Conservation (phyloP, 2,329 filamentous ascomycete genomes). For the Coleophoma eucalyptorum region DNA sequence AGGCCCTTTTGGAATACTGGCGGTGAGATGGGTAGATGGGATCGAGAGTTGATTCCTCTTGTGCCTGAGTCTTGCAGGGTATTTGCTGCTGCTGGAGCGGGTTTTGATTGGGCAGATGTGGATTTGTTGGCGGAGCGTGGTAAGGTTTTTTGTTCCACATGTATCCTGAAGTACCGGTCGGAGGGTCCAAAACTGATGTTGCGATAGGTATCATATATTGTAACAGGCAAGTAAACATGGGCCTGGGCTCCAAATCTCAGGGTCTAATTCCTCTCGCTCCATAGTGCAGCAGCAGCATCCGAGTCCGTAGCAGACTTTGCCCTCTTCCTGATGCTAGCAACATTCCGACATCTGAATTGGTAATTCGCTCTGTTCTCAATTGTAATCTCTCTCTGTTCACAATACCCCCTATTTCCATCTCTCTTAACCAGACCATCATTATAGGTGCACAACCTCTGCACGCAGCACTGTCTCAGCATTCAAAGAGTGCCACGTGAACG, state of each 20-base stretch:
- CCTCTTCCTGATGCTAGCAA: conserved; percentile 63
- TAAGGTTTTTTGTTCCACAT: conserved; percentile 6
- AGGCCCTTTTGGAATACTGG: conserved; percentile 62
- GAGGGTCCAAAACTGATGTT: not conserved
- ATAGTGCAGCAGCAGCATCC: conserved; percentile 59
- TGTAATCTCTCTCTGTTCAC: conserved; percentile 24
- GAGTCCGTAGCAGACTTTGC: conserved; percentile 72
- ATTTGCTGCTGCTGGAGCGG: conserved; percentile 56
- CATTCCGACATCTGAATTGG: conserved; percentile 66
- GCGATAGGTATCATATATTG: conserved; percentile 59
- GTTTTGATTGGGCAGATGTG: conserved; percentile 61
- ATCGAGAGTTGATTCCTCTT: conserved; percentile 51
- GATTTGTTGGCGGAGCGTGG: conserved; percentile 55
- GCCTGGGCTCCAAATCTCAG: not conserved
- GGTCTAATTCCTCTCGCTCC: not conserved
- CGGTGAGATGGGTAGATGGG: conserved; percentile 62
- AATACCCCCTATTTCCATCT: too few relatives aligned
- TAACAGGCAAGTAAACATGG: conserved; percentile 40
- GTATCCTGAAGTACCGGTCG: not conserved
- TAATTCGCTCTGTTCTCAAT: not conserved
- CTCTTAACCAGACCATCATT: not conserved
- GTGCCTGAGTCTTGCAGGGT: conserved; percentile 50
- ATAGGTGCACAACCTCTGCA: conserved; percentile 23
- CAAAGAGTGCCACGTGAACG: conserved; percentile 53
- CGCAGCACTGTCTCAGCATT: conserved; percentile 34